Evolutionary conservation across 495 filamentous ascomycete genomes (phyloP).

Genomic region (Geoglossum glabrum): DNA sequence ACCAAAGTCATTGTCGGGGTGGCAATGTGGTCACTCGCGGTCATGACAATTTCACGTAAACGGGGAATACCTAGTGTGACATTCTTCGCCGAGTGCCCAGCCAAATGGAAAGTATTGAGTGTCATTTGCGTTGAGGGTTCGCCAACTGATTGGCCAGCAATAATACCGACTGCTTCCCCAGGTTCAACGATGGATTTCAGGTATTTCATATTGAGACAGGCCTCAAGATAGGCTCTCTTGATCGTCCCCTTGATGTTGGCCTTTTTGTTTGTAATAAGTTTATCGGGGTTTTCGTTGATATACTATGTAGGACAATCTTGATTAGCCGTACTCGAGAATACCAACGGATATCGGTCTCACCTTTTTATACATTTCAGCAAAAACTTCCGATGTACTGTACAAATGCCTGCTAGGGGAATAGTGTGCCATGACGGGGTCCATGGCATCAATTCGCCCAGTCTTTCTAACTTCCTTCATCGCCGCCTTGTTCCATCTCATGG

Average conservation of each 20-base stretch:
- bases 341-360: conserved; percentile 16
- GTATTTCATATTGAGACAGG: conserved; percentile 76
- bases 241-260: conserved; percentile 31
- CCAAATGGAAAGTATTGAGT: conserved; percentile 99
- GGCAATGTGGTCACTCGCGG: conserved; percentile 65
- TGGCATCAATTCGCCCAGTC: conserved; percentile 39
- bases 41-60: conserved; percentile 96
- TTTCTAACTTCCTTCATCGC: conserved; percentile 64
- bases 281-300: conserved; percentile 53
- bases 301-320: conserved; percentile 26
- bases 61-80: conserved; percentile 96
- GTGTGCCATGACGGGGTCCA: conserved; percentile 55
- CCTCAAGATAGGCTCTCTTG: conserved; percentile 57
- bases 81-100: conserved; percentile 94
- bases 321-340: conserved; percentile 11
- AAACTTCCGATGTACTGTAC: conserved; percentile 78
- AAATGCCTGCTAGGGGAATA: conserved; percentile 57
- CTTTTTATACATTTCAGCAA: conserved; percentile 41
- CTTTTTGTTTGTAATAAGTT: conserved; percentile 61
- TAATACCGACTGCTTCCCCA: conserved; percentile 93
- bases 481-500: conserved; percentile 44
- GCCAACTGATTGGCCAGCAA: conserved; percentile 88
- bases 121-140: conserved; percentile 99
- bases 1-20: conserved; percentile 86
- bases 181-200: conserved; percentile 84